phyloP scores from a whole-genome alignment of 371 early-diverging fungal species.

The Capillidium heterosporum region DNA sequence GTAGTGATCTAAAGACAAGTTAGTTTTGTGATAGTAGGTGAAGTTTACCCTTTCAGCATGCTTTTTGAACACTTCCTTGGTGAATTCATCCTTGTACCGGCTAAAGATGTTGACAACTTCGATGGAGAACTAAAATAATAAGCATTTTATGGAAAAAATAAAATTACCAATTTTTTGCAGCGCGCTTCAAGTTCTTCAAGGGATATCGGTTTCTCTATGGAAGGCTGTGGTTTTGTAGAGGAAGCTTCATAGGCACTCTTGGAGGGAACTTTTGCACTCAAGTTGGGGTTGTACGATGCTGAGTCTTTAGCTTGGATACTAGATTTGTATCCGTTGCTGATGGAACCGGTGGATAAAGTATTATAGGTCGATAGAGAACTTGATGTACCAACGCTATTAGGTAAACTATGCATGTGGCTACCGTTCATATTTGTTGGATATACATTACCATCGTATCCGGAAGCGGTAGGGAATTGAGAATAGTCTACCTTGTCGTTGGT shows the following conservation, averaged over 20 bases:
- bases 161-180: background rate
- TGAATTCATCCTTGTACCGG: background rate
- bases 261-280: background rate
- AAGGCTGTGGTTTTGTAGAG: no score
- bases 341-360: background rate
- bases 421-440: no score
- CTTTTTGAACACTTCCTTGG: background rate
- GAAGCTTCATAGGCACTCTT: background rate
- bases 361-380: background rate
- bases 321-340: background rate
- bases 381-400: background rate
- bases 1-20: background rate
- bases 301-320: background rate
- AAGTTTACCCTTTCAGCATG: conserved; percentile 1
- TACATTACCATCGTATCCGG: background rate
- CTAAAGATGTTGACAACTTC: background rate
- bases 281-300: background rate
- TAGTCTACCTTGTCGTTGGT: background rate
- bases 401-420: no score
- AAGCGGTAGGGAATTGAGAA: background rate
- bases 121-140: background rate
- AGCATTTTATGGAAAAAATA: background rate
- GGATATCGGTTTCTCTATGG: background rate
- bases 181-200: background rate
- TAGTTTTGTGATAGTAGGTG: background rate